Percentiles rank a stretch among this genome's conserved stretches.
phyloP scores from a whole-genome alignment of 345 rosid genomes.

The Rhizophora mangle region DNA sequence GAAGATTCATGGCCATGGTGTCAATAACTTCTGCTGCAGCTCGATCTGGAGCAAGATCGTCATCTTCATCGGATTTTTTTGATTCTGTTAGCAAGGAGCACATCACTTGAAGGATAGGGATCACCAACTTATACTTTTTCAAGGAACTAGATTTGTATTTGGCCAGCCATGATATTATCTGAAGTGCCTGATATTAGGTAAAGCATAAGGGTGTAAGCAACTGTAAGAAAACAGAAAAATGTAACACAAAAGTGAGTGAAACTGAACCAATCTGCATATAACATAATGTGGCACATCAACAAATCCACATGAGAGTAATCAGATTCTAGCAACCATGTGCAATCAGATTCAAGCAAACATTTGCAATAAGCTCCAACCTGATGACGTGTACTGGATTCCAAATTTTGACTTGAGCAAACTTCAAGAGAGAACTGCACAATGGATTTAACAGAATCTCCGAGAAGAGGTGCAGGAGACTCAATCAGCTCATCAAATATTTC shows the following conservation, averaged over 20 bases:
- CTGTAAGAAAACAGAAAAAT: not conserved
- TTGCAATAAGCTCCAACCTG: conserved; percentile 56
- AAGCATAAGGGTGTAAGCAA: conserved; percentile 22
- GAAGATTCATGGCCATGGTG: conserved; percentile 86
- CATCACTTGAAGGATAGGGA: conserved; percentile 92
- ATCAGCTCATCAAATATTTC: conserved; percentile 98
- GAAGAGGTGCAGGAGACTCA: conserved; percentile 98
- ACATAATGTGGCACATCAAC: conserved; percentile 1
- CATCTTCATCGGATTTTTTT: conserved; percentile 65
- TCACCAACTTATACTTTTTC: conserved; percentile 75
- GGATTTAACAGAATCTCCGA: conserved; percentile 93
- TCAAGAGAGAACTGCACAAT: conserved; percentile 96
- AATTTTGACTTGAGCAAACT: conserved; percentile 82
- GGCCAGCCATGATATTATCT: conserved; percentile 97
- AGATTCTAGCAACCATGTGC: conserved; percentile 2
- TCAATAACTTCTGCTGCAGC: conserved; percentile 99
- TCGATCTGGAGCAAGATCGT: conserved; percentile 97
- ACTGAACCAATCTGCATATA: not conserved
- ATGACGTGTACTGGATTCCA: conserved; percentile 84
- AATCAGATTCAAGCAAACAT: conserved; percentile 2
- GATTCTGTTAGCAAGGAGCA: conserved; percentile 96
- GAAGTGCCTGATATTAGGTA: conserved; percentile 74
- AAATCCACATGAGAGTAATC: not conserved
- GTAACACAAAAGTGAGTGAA: too few species aligned
- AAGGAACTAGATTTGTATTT: conserved; percentile 82